phyloP scores from a whole-genome alignment of 169 alveolate genomes.

The Plasmodium vinckei region DNA sequence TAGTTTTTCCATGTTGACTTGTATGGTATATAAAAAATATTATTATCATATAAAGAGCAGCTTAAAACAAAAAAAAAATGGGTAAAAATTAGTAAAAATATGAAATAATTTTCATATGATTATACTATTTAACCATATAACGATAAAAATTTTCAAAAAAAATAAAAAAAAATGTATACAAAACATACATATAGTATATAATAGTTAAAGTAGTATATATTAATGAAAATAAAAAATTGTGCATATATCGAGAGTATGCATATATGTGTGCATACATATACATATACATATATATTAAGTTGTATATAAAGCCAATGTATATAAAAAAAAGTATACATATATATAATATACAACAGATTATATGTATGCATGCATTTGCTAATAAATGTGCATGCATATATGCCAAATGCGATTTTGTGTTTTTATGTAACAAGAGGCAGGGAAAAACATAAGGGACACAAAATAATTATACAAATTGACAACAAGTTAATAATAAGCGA shows the following conservation, averaged over 20 bases:
- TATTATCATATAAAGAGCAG: no score
- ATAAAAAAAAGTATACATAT: slow-evolving; percentile 15
- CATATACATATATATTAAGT: slow-evolving; percentile 1
- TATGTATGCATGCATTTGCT: neutral
- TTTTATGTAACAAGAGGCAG: neutral
- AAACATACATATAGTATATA: no score
- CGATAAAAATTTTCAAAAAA: no score
- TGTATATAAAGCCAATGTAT: slow-evolving; percentile 1
- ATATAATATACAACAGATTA: slow-evolving; percentile 1
- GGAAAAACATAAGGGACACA: neutral
- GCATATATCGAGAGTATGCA: neutral
- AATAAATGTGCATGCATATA: neutral
- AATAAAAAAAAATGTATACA: no score
- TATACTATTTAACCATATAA: no score
- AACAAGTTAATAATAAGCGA: neutral
- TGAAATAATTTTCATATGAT: no score
- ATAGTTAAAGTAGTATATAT: neutral
- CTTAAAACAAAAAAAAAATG: no score
- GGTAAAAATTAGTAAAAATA: no score
- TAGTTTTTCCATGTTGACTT: no score
- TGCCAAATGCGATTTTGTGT: neutral
- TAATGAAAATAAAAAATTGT: neutral
- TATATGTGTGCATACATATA: neutral
- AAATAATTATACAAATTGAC: neutral
- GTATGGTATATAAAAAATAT: no score